Conservation (phyloP, 2,329 filamentous ascomycete species). For the Gremmenia infestans region DNA sequence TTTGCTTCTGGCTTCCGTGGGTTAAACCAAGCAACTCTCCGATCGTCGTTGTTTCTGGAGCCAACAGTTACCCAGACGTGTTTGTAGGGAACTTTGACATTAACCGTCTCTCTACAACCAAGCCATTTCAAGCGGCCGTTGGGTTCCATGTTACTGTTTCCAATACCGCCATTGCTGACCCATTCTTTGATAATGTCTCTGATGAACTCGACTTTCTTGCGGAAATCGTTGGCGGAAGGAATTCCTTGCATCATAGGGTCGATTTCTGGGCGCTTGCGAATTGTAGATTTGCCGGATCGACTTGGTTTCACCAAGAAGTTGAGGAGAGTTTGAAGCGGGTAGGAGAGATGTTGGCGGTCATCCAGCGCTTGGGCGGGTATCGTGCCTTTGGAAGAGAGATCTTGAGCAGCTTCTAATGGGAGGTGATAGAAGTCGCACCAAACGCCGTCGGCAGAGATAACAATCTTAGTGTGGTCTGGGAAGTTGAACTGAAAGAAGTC, state of each 20-base stretch:
- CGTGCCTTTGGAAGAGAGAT: slow-evolving; percentile 59
- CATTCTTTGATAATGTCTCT: slow-evolving; percentile 64
- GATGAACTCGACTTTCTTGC: slow-evolving; percentile 70
- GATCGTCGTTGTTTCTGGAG: slow-evolving; percentile 53
- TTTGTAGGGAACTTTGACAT: slow-evolving; percentile 50
- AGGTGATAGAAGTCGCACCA: slow-evolving; percentile 77
- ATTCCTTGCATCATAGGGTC: slow-evolving; percentile 56
- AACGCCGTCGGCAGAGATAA: slow-evolving; percentile 67
- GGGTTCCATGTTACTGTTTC: slow-evolving; percentile 55
- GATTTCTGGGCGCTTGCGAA: slow-evolving; percentile 55
- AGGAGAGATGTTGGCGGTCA: slow-evolving; percentile 65
- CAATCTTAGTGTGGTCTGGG: slow-evolving; percentile 81
- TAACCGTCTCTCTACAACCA: slow-evolving; percentile 51
- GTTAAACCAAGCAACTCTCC: slow-evolving; percentile 32
- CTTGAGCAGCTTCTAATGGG: slow-evolving; percentile 62
- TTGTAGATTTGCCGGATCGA: slow-evolving; percentile 43
- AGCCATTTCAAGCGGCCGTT: slow-evolving; percentile 52
- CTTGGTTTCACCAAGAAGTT: slow-evolving; percentile 53
- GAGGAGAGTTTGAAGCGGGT: slow-evolving; percentile 67
- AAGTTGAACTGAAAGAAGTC: slow-evolving; percentile 65
- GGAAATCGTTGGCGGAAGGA: slow-evolving; percentile 67
- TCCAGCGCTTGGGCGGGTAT: slow-evolving; percentile 66
- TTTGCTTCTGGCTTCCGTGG: slow-evolving; percentile 28
- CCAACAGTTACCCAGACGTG: slow-evolving; percentile 66
- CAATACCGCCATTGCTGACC: slow-evolving; percentile 64